phyloP scores from a whole-genome alignment of 2,329 filamentous ascomycete species.

The Paecilomyces variotii region DNA sequence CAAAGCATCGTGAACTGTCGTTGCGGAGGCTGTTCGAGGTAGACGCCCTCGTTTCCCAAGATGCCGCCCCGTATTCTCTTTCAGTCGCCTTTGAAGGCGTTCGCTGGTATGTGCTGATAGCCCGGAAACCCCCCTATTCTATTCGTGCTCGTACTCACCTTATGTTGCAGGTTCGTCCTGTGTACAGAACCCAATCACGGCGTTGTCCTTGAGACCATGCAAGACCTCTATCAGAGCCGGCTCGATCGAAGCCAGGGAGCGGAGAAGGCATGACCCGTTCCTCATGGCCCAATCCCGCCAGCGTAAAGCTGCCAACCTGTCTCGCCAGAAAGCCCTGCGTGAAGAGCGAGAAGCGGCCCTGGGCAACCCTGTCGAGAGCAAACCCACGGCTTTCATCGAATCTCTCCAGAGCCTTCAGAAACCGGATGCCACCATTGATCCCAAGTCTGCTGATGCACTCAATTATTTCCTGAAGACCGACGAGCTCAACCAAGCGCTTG shows the following conservation, averaged over 20 bases:
- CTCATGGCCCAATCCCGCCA: conserved; percentile 71
- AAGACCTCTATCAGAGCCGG: conserved; percentile 54
- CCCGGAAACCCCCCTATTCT: not conserved
- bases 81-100: conserved; percentile 51
- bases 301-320: conserved; percentile 73
- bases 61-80: conserved; percentile 63
- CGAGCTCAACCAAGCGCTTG: conserved; percentile 60
- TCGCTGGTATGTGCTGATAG: conserved; percentile 48
- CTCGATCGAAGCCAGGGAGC: conserved; percentile 55
- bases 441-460: conserved; percentile 38
- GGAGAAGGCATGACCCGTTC: conserved; percentile 70
- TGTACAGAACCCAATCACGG: conserved; percentile 38
- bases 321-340: conserved; percentile 62
- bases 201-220: conserved; percentile 46
- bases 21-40: conserved; percentile 7
- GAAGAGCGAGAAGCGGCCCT: conserved; percentile 55
- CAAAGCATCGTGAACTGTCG: conserved; percentile 10
- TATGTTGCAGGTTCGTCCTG: conserved; percentile 18
- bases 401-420: conserved; percentile 60
- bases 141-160: not conserved
- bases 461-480: conserved; percentile 67
- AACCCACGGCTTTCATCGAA: conserved; percentile 72
- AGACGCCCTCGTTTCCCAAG: conserved; percentile 15
- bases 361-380: conserved; percentile 73
- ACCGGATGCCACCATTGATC: conserved; percentile 7